Evolutionary conservation across 106 monocot genomes (phyloP), one percentile per base, ranked within the genome.

Genomic region (Triglochin maritima): DNA sequence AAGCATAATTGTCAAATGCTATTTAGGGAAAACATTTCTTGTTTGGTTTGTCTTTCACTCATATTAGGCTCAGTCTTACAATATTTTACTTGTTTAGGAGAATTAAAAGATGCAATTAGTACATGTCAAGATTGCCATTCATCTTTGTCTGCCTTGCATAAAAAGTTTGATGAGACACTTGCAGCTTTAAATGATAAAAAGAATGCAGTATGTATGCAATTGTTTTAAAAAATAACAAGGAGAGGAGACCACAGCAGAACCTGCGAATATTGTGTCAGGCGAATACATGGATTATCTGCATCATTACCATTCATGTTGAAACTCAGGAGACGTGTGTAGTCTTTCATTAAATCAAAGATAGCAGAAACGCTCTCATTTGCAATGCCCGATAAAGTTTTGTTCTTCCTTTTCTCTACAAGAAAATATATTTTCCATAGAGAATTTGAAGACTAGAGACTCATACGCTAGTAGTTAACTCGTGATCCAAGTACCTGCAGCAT

Each of bases 241-340:
- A 1, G 16, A 6, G 59, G 46, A 59, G 44, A 44, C 43, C 16
- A 68, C 44, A 4, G 6, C 53, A 55, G 44, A 56, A 91, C 90
- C 87, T 91, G 48, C 50, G 87, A 84, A 74, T 87, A 78, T 57
- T 80, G 51, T 49, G 90, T 84, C 58, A 91, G 17, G n/a, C 90
- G 84, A 68, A 91, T 67, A 62, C 44, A 73, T 44, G 71, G 80
- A 47, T 73, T 78, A 58, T 84, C 71, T 11, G 65, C 44, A 45
- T 52, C 48, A 62, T 66, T 29, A 29, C 29, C 63, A 55, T 64
- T 63, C 44, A 29, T 13, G 68, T 74, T n/a, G 2, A 78, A 58
- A 69, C 63, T 46, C 15, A 78, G 47, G 16, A 73, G 66, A 17
- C 64, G 76, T 56, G 64, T 56, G 15, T 44, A 54, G 67, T 77